Conservation (phyloP, 495 filamentous ascomycete species). For the Xylaria flabelliformis region DNA sequence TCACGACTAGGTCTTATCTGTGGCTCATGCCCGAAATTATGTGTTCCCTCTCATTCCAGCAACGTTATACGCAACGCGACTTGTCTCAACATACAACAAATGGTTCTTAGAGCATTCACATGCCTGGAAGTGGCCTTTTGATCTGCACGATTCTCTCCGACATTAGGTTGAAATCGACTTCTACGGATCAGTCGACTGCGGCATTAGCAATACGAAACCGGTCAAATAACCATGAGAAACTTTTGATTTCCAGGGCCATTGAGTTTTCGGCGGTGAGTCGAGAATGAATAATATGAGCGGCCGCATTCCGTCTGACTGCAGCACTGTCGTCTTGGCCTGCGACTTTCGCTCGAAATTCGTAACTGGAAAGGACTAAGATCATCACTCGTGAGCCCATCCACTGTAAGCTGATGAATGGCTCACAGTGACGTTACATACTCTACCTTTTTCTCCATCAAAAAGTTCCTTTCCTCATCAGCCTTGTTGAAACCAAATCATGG, state of each 20-base stretch:
- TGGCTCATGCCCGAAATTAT: no score
- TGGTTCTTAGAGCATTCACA: no score
- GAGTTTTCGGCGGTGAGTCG: background rate
- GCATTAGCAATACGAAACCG: background rate
- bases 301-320: background rate
- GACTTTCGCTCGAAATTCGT: constrained; percentile 2
- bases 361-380: background rate
- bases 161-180: background rate
- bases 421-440: background rate
- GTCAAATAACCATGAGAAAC: background rate
- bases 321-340: background rate
- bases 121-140: no score
- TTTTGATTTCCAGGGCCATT: background rate
- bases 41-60: no score
- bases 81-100: no score
- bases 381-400: background rate
- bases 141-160: background rate
- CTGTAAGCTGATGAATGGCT: constrained; percentile 8
- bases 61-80: no score
- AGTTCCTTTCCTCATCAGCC: background rate
- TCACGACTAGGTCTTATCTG: no score
- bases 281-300: background rate
- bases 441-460: background rate
- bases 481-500: background rate
- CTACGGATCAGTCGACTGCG: background rate